phyloP scores from a whole-genome alignment of 2,329 filamentous ascomycete genomes.

The Arthrobotrys megalospora region DNA sequence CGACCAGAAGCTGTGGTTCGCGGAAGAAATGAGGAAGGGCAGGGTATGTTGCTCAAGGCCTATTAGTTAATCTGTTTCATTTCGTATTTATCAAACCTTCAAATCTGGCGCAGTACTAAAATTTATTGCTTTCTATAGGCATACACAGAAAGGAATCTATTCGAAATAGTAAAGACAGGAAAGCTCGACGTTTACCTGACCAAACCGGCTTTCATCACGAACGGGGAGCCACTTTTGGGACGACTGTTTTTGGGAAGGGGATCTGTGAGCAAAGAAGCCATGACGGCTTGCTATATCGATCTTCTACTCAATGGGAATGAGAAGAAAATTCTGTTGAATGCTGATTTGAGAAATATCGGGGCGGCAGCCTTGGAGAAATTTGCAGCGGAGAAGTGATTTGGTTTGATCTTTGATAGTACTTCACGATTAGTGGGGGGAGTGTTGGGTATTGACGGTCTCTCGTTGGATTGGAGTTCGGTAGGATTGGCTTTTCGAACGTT shows the following conservation, averaged over 20 bases:
- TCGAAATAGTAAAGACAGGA: slow-evolving; percentile 27
- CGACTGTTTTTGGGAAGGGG: slow-evolving; percentile 6
- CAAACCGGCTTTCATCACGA: slow-evolving; percentile 48
- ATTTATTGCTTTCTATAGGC: neutral
- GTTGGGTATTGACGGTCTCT: too few species aligned
- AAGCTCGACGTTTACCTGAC: slow-evolving; percentile 32
- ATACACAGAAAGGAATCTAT: slow-evolving; percentile 42
- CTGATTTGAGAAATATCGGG: slow-evolving; percentile 29
- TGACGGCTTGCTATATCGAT: slow-evolving; percentile 44
- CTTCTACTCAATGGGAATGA: slow-evolving; percentile 31
- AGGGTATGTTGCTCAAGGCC: slow-evolving; percentile 18
- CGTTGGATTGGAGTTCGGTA: too few species aligned
- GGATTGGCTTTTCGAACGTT: too few species aligned
- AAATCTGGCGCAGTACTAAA: too few species aligned
- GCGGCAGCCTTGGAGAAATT: slow-evolving; percentile 38
- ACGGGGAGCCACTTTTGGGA: slow-evolving; percentile 20
- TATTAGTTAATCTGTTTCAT: too few species aligned
- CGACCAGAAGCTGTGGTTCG: slow-evolving; percentile 43
- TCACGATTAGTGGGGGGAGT: too few species aligned
- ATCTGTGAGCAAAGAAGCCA: slow-evolving; percentile 33
- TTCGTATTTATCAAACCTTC: too few species aligned
- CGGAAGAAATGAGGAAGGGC: slow-evolving; percentile 38
- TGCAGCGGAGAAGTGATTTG: slow-evolving; percentile 21
- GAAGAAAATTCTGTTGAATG: slow-evolving; percentile 30
- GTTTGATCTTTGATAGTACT: neutral